A percentile compares a stretch with the other conserved stretches of the same genome.
phyloP scores from a whole-genome alignment of 1,284 basidiomycete species.

The Stygiomarasmius scandens region DNA sequence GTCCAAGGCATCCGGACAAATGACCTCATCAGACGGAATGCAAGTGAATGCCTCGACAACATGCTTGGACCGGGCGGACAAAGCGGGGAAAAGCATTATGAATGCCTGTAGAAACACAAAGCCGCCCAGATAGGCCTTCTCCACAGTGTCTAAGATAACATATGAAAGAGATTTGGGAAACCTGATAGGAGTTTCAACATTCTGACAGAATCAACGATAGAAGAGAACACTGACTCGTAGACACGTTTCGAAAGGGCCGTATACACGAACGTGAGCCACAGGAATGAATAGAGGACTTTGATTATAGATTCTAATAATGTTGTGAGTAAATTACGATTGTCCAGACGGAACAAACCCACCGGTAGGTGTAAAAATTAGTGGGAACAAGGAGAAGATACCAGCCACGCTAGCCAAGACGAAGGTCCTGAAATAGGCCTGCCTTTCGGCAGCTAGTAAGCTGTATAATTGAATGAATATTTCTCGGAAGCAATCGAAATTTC shows the following conservation, averaged over 20 bases:
- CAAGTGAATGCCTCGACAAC: constrained; percentile 21
- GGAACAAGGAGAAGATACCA: constrained; percentile 88
- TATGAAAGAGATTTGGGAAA: constrained; percentile 74
- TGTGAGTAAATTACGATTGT: constrained; percentile 7
- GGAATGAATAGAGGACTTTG: constrained; percentile 75
- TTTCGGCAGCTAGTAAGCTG: constrained; percentile 83
- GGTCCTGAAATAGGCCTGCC: constrained; percentile 83
- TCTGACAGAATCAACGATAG: constrained; percentile 1
- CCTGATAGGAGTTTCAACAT: constrained; percentile 40
- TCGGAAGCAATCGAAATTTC: neutral
- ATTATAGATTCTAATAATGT: constrained; percentile 71
- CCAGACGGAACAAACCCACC: constrained; percentile 48
- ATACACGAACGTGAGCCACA: constrained; percentile 77
- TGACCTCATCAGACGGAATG: constrained; percentile 26
- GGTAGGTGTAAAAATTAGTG: constrained; percentile 82
- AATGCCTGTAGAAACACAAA: constrained; percentile 75
- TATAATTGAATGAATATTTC: neutral
- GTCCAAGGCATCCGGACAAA: constrained; percentile 31
- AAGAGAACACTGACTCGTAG: constrained; percentile 64
- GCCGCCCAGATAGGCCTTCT: constrained; percentile 78
- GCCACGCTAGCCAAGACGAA: constrained; percentile 82
- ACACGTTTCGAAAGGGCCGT: constrained; percentile 70
- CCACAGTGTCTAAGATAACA: constrained; percentile 71
- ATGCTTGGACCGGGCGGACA: constrained; percentile 21
- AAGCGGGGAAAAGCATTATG: constrained; percentile 58